These are phyloP conservation scores for Fimicolochytrium jonesii DNA, from an alignment of 192 early-diverging fungal genomes.

Conservation along the genomic window DNA sequence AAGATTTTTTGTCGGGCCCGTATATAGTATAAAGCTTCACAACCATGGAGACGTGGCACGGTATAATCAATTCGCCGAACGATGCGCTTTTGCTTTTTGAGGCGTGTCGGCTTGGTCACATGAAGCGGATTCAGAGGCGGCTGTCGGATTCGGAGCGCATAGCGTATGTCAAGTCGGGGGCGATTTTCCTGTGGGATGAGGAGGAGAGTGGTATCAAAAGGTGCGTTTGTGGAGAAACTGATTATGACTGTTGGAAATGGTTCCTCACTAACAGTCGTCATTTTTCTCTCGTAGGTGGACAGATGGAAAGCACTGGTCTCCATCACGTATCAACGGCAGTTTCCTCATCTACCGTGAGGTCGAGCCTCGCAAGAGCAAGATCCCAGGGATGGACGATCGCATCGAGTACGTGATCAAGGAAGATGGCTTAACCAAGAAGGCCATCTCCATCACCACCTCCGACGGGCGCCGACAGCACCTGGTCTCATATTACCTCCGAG, in stretches of 20 bases:
- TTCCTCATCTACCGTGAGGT: constrained; percentile 88
- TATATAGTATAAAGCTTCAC: neutral
- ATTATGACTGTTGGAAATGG: too few species aligned
- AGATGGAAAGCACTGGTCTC: constrained; percentile 85
- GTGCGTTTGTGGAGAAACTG: neutral
- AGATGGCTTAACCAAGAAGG: constrained; percentile 84
- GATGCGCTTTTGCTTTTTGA: constrained; percentile 88
- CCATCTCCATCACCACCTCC: constrained; percentile 77
- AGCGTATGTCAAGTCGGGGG: constrained; percentile 72
- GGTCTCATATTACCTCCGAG: constrained; percentile 85
- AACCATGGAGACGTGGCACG: constrained; percentile 63
- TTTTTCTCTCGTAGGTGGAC: constrained; percentile 59
- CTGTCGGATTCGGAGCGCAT: constrained; percentile 76
- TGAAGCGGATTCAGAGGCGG: constrained; percentile 73
- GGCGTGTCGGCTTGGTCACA: constrained; percentile 72
- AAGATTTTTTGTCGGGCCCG: neutral
- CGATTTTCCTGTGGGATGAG: constrained; percentile 90
- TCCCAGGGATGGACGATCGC: constrained; percentile 18
- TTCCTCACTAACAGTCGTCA: neutral
- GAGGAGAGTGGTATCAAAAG: constrained; percentile 85
- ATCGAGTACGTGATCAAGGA: constrained; percentile 59
- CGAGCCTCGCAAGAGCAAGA: constrained; percentile 58
- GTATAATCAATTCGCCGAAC: constrained; percentile 78
- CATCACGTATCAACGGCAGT: constrained; percentile 79
- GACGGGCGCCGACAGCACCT: constrained; percentile 79